Evolutionary conservation across 164 flowering plant genomes (phyloP), one percentile per base, ranked within the genome.

Genomic region (Santalum album): DNA sequence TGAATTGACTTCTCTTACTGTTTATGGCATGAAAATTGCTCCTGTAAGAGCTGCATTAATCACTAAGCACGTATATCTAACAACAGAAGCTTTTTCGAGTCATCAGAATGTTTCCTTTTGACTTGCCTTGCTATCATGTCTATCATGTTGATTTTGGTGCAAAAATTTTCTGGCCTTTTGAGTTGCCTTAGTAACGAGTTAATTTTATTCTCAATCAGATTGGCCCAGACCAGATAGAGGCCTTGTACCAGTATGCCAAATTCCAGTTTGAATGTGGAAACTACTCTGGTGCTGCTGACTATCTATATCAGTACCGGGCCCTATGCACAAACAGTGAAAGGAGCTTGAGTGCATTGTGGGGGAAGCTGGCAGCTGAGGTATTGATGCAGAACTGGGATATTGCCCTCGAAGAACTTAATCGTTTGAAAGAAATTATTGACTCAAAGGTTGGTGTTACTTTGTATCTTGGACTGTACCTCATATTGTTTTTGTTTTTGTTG

Each of bases 201-300:
- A 6, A 22, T 22, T 49, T 19, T 44, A 45, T 12, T 32, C 36
- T 17, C 12, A 1, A 45, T 16, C 89, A 91, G 98, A 86, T 91
- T 75, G 98, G 98, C 57, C 80, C 87, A 3, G 86, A 78, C 4
- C 96, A 91, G 75, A 91, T 91, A 50, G 98, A 91, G 71, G 98
- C 96, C 12, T 65, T 91, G 43, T 91, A 91, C 71, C 95, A 86
- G 76, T 91, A 79, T 67, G 92, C 98, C 40, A 91, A 91, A 45
- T 91, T 91, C 68, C 98, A 88, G 70, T 91, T 91, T 70, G 98
- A 91, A 63, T 91, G 98, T 62, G 98, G 98, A 22, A 91, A 91
- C 79, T 91, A 91, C 75, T 91, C 98, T 22, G 96, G 92, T 49
- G 98, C 98, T 58, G 96, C 98, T 51, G 96, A 91, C 56, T 91